Percentiles rank a stretch among this genome's conserved stretches.
These are phyloP conservation scores for Vairimorpha ceranae DNA, from an alignment of 371 early-diverging fungal species.

Conservation along the genomic window DNA sequence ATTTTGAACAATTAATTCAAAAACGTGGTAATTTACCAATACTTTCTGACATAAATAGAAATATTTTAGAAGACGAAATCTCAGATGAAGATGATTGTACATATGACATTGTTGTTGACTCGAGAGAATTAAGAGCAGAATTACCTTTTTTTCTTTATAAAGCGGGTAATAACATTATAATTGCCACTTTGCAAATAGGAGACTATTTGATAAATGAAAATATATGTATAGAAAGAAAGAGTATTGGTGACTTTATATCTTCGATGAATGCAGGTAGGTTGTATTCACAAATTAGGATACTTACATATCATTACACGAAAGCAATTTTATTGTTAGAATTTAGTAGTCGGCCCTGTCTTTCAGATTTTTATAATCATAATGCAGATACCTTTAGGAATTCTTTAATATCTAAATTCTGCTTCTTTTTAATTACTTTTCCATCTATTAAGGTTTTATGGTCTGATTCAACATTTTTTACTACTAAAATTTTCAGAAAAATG, in stretches of 20 bases:
- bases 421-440: conserved; percentile 75
- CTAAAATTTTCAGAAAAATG: conserved; percentile 43
- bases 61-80: conserved; percentile 21
- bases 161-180: conserved; percentile 69
- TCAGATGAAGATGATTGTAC: neutral
- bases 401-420: conserved; percentile 66
- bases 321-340: conserved; percentile 85
- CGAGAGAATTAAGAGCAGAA: conserved; percentile 82
- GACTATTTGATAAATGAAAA: conserved; percentile 81
- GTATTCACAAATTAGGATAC: conserved; percentile 78
- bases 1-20: conserved; percentile 80
- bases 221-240: conserved; percentile 85
- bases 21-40: conserved; percentile 66
- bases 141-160: conserved; percentile 78
- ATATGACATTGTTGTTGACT: conserved; percentile 72
- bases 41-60: conserved; percentile 7
- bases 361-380: conserved; percentile 64
- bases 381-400: conserved; percentile 19
- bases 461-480: conserved; percentile 30
- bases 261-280: conserved; percentile 77
- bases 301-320: conserved; percentile 71
- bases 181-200: conserved; percentile 79
- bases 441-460: conserved; percentile 79
- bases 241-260: conserved; percentile 74
- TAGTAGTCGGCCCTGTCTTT: conserved; percentile 72